Base-by-base conservation (phyloP, 176 grass and related monocot species). In the Juncus inflexus region DNA sequence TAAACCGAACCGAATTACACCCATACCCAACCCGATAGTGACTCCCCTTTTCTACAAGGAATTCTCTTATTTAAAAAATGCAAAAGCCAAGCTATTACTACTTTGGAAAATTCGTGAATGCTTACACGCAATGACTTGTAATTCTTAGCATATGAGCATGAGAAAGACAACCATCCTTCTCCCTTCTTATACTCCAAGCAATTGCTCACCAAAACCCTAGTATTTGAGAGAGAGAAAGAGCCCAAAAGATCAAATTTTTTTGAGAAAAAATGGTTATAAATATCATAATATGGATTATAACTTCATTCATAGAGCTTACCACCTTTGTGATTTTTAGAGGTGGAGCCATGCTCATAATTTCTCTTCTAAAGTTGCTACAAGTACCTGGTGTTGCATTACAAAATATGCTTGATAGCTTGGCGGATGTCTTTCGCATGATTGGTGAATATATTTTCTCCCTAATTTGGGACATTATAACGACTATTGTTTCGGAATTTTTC, bases 101-200 rank as follows among this genome's bases (percentile, higher is more conserved):
- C 19, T 1, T 28, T 28, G 66, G 36, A 58, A 70, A 69, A 58
- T 58, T 10, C n/a, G 12, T 58, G 66, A 37, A 70, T 70, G 52
- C 66, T 70, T 70, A 70, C 66, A 70, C 66, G 52, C 66, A 55
- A 58, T 58, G 66, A 70, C 50, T 58, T 70, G 7, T 4, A 15
- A 41, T 70, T 54, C 49, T 58, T 37, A 54, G 55, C 53, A 42
- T 69, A 15, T 35, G 28, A 58, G 37, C 36, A 56, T 40, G 16
- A 69, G 6, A 50, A 69, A n/a, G 40, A 41, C 66, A 69, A 39
- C 8, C 66, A 69, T 56, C 8, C 4, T 5, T 69, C 14, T 69
- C 45, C n/a, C n/a, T 55, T 53, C 66, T 69, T 69, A 39, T 28
- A 69, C 66, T 69, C 51, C 66, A 69, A 69, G 66, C 66, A 69